Evolutionary conservation across 2,329 filamentous ascomycete species (phyloP).

Genomic region (Parastagonospora avenae): DNA sequence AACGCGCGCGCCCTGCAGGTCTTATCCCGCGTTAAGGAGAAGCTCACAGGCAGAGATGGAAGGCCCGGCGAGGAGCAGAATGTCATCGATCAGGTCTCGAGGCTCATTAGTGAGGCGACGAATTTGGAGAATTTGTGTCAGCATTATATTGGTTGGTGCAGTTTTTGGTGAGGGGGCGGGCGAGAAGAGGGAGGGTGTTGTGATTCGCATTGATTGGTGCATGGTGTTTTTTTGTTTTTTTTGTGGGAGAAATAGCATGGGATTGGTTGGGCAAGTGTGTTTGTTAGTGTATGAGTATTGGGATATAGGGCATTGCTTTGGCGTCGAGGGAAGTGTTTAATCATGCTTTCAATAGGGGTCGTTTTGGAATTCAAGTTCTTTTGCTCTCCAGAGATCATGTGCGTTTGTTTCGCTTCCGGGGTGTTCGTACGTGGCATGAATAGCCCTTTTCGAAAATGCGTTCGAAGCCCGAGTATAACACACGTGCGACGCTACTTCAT

Average conservation of each 20-base stretch:
- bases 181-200: background rate
- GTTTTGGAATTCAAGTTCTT: too few relatives aligned
- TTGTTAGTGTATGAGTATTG: background rate
- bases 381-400: too few relatives aligned
- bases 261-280: background rate
- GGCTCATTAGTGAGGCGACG: constrained; percentile 91
- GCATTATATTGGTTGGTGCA: constrained; percentile 99
- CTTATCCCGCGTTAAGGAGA: constrained; percentile 88
- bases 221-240: background rate
- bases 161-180: constrained; percentile 74
- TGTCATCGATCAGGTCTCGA: constrained; percentile 88
- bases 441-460: too few relatives aligned
- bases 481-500: too few relatives aligned
- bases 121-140: constrained; percentile 97
- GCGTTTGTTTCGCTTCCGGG: too few relatives aligned
- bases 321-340: too few relatives aligned
- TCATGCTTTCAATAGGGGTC: too few relatives aligned
- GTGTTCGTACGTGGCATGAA: too few relatives aligned
- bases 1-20: constrained; percentile 94
- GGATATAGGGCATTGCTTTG: background rate
- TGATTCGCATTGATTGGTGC: background rate
- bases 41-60: constrained; percentile 93
- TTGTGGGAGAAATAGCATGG: background rate
- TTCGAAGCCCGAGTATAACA: too few relatives aligned
- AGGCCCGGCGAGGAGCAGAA: constrained; percentile 77